Evolutionary conservation across 306 rosid species (phyloP).

Genomic region (Glycyrrhiza uralensis): DNA sequence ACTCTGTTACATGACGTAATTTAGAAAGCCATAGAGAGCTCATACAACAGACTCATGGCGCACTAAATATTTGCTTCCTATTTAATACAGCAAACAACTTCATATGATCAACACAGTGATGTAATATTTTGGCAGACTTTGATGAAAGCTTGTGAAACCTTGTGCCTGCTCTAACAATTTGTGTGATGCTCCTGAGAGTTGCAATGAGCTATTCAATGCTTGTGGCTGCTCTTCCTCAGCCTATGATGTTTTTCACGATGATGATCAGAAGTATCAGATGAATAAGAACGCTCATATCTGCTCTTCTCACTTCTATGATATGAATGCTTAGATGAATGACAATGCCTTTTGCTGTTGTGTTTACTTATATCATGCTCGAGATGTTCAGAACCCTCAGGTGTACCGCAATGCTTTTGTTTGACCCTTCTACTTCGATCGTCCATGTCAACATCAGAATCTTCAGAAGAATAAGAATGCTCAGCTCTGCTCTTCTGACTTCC

Average conservation of each 20-base stretch:
- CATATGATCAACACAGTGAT: background rate
- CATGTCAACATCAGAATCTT: conserved; percentile 29
- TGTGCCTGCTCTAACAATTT: conserved; percentile 22
- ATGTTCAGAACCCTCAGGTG: background rate
- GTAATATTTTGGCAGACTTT: background rate
- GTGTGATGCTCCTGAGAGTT: conserved; percentile 18
- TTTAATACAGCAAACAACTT: background rate
- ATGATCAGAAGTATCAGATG: conserved; percentile 24
- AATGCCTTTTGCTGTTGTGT: conserved; percentile 24
- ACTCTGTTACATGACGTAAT: background rate
- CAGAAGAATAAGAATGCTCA: conserved; percentile 25
- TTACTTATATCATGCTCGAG: conserved; percentile 21
- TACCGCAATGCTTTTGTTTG: background rate
- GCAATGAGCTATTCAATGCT: conserved; percentile 29
- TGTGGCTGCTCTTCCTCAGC: conserved; percentile 26
- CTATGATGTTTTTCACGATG: conserved; percentile 13
- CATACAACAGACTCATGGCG: background rate
- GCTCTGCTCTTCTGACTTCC: conserved; percentile 26
- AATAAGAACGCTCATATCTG: conserved; percentile 24
- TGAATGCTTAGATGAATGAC: too few relatives aligned
- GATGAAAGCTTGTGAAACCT: conserved; percentile 17
- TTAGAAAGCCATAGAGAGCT: background rate
- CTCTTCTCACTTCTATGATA: conserved; percentile 24
- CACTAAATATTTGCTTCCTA: background rate
- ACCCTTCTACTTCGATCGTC: conserved; percentile 23